A percentile compares a stretch with the other conserved stretches of the same genome.
phyloP scores from a whole-genome alignment of 208 protist species.

The Trypanosoma melophagium region DNA sequence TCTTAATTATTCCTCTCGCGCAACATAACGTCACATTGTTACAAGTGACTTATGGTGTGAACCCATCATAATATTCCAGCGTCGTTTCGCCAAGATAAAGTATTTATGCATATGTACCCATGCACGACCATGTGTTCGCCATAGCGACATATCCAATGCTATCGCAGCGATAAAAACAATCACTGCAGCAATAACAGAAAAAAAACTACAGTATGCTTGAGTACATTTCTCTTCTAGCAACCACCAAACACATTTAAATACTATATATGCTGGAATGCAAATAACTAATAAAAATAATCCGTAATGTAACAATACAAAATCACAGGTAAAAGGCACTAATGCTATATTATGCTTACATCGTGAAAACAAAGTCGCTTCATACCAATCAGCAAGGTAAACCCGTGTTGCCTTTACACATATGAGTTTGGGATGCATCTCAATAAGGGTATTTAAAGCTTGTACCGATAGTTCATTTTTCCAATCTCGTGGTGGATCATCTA shows the following conservation, averaged over 20 bases:
- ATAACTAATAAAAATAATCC: conserved; percentile 60
- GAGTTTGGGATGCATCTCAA: conserved; percentile 91
- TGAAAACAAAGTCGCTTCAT: conserved; percentile 81
- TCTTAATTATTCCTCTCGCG: not conserved
- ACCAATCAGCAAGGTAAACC: conserved; percentile 75
- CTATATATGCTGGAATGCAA: conserved; percentile 48
- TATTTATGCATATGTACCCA: conserved; percentile 88
- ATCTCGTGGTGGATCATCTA: conserved; percentile 63
- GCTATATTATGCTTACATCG: conserved; percentile 90
- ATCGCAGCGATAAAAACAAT: conserved; percentile 39
- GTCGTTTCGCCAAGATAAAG: conserved; percentile 70
- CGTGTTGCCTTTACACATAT: conserved; percentile 71
- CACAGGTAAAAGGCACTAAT: conserved; percentile 75
- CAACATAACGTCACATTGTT: conserved; percentile 25
- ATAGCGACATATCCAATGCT: conserved; percentile 41
- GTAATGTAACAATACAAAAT: conserved; percentile 70
- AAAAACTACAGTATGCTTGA: conserved; percentile 67
- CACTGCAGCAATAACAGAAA: conserved; percentile 62
- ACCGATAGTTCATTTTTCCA: conserved; percentile 89
- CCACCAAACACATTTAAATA: conserved; percentile 39
- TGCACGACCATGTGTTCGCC: conserved; percentile 38
- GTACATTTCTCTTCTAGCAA: conserved; percentile 27
- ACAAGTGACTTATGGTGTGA: conserved; percentile 52
- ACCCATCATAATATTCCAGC: conserved; percentile 62
- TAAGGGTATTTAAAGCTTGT: conserved; percentile 81